phyloP scores from a whole-genome alignment of 2,329 filamentous ascomycete species.

The Neocucurbitaria cava region DNA sequence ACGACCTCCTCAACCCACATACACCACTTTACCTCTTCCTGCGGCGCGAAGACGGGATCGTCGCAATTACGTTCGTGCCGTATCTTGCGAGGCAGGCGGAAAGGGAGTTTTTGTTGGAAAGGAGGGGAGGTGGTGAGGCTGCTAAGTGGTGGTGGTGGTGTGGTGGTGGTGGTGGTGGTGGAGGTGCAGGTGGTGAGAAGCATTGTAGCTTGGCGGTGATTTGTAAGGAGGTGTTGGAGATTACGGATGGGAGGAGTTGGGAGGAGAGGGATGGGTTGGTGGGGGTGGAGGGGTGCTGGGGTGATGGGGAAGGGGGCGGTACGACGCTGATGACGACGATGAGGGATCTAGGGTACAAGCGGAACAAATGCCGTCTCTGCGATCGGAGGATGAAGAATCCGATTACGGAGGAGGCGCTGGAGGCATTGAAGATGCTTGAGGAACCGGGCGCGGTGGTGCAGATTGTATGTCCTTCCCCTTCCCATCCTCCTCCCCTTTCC shows the following conservation, averaged over 20 bases:
- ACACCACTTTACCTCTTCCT: constrained; percentile 29
- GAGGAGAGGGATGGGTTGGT: constrained; percentile 22
- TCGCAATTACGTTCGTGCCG: constrained; percentile 35
- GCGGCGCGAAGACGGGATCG: constrained; percentile 16
- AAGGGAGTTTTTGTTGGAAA: constrained; percentile 16
- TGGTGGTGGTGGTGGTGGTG: too few species aligned
- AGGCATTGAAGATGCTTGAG: constrained; percentile 21
- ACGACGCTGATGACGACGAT: too few species aligned
- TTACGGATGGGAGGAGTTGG: constrained; percentile 36
- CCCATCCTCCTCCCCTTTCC: too few species aligned
- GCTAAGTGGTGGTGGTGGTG: too few species aligned
- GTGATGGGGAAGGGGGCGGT: too few species aligned
- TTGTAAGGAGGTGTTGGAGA: constrained; percentile 37
- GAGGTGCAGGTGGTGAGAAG: too few species aligned
- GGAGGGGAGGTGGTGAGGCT: constrained; percentile 15
- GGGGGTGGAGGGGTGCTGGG: too few species aligned
- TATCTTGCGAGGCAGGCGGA: constrained; percentile 17
- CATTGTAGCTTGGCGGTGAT: constrained; percentile 29
- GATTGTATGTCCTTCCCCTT: constrained; percentile 15
- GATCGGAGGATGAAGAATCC: constrained; percentile 43
- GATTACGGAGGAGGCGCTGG: constrained; percentile 23
- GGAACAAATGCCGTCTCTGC: constrained; percentile 38
- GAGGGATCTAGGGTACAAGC: constrained; percentile 17
- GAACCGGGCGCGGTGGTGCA: constrained; percentile 24
- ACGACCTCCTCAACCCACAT: constrained; percentile 17